Base-by-base conservation (phyloP, 2,329 filamentous ascomycete species). In the Calonectria multiphialidica region DNA sequence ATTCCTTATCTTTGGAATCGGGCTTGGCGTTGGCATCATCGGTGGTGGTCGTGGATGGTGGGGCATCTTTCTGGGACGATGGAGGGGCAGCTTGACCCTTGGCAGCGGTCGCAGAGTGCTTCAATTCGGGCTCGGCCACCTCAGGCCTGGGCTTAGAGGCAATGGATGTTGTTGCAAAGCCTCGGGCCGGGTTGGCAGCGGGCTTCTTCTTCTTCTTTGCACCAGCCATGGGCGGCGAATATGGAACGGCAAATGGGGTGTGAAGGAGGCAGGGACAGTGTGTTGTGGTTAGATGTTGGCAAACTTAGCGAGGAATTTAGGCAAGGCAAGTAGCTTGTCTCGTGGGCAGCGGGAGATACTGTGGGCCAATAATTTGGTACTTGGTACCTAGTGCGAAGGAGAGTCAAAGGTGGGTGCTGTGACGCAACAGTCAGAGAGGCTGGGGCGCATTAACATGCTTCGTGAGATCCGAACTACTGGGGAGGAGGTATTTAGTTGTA, bases 131-230 rank as follows among this genome's bases (percentile, higher is more conserved):
- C 73, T 88, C 86, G 62, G 82, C 76, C 47, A 80, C 81, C 72
- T 96, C 95, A 55, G 90, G 87, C 81, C 94, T 90, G 10, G 92
- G 89, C 78, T 96, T 98, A 28, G 95, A 97, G 50, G 95, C 95
- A 72, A 98, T 90, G 1, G 96, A 98, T 15, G 95, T 97, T 6
- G 97, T 99, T 75, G 96, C 95, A 85, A 98, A 98, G 21, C 96
- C 97, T 83, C 97, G 90, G 45, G 95, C 95, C 72, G 96, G 95
- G 84, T 98, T 98, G 37, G 93, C 91, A 30, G 91, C 90, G 68
- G 94, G 89, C 90, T 98, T 98, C 88, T 95, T 97, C 87, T 98
- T 98, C 86, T 98, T 98, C 84, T 95, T 92, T 72, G 86, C 84
- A 50, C 87, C 88, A 70, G 93, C 93, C 94, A 96, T 96, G 76